These are phyloP conservation scores for Globisporangium perplexum DNA, from an alignment of 352 stramenopile species.

Conservation along the genomic window DNA sequence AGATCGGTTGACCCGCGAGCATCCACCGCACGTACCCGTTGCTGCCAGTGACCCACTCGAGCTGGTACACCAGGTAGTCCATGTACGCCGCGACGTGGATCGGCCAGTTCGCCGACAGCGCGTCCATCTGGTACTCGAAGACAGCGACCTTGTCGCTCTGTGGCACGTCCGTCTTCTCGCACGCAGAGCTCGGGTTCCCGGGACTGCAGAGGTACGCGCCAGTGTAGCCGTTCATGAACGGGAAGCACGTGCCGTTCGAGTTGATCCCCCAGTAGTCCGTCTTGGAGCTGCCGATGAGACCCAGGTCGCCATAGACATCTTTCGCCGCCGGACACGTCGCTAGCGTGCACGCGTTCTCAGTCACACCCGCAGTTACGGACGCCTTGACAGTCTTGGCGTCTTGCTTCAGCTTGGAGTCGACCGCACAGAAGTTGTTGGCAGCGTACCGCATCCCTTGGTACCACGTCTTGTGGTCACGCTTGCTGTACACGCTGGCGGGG, in stretches of 20 bases:
- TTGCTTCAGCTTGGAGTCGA: constrained; percentile 18
- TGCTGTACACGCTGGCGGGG: constrained; percentile 31
- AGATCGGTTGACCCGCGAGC: constrained; percentile 82
- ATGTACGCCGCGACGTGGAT: constrained; percentile 77
- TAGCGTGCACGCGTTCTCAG: constrained; percentile 37
- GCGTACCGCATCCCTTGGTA: constrained; percentile 60
- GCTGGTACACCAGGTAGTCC: constrained; percentile 68
- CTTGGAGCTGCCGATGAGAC: constrained; percentile 23
- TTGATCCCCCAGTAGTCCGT: constrained; percentile 52
- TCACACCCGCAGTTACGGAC: constrained; percentile 31
- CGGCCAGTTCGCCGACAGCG: constrained; percentile 89
- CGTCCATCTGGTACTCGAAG: constrained; percentile 89
- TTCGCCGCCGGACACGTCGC: constrained; percentile 35
- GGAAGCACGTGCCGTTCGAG: constrained; percentile 55
- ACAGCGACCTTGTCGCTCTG: constrained; percentile 22
- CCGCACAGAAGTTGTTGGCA: constrained; percentile 49
- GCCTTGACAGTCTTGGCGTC: constrained; percentile 29
- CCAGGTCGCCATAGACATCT: constrained; percentile 45
- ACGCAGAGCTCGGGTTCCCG: constrained; percentile 33
- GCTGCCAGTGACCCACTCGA: constrained; percentile 61
- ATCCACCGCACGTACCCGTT: constrained; percentile 66
- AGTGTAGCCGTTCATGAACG: constrained; percentile 51
- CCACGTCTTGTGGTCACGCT: constrained; percentile 58
- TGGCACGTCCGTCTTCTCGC: constrained; percentile 10
- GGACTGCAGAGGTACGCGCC: constrained; percentile 53